phyloP scores from a whole-genome alignment of 2,329 filamentous ascomycete species.

The Pseudogymnoascus sp. region DNA sequence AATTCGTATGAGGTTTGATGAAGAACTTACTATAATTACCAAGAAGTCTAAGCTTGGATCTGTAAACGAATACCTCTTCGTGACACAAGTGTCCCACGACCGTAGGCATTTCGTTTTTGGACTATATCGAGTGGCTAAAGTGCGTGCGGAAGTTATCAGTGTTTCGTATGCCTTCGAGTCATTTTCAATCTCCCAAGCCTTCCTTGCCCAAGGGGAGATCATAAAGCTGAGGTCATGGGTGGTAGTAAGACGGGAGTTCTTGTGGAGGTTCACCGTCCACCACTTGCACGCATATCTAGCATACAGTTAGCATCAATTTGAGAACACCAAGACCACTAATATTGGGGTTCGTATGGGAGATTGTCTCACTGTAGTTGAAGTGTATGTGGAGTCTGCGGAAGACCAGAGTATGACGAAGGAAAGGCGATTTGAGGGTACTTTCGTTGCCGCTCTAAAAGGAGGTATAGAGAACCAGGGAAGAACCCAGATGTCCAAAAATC shows the following conservation, averaged over 20 bases:
- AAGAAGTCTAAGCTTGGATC: conserved; percentile 32
- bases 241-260: conserved; percentile 27
- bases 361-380: conserved; percentile 23
- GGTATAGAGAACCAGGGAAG: conserved; percentile 37
- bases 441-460: conserved; percentile 30
- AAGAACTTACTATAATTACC: conserved; percentile 31
- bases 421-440: conserved; percentile 19
- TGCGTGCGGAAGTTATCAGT: conserved; percentile 29
- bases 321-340: neutral
- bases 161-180: conserved; percentile 30
- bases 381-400: conserved; percentile 16
- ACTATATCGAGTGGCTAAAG: conserved; percentile 31
- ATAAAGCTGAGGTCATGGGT: conserved; percentile 39
- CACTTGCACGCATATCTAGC: conserved; percentile 30
- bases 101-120: conserved; percentile 28
- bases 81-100: conserved; percentile 38
- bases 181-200: conserved; percentile 32
- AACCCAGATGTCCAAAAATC: conserved; percentile 42
- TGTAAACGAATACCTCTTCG: conserved; percentile 30
- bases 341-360: neutral
- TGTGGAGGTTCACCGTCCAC: conserved; percentile 34
- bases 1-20: neutral
- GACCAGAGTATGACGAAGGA: neutral
- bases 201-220: conserved; percentile 31
- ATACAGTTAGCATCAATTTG: neutral